Evolutionary conservation across 805 yeast genomes (phyloP).

Genomic region (Zygosaccharomyces bailii): DNA sequence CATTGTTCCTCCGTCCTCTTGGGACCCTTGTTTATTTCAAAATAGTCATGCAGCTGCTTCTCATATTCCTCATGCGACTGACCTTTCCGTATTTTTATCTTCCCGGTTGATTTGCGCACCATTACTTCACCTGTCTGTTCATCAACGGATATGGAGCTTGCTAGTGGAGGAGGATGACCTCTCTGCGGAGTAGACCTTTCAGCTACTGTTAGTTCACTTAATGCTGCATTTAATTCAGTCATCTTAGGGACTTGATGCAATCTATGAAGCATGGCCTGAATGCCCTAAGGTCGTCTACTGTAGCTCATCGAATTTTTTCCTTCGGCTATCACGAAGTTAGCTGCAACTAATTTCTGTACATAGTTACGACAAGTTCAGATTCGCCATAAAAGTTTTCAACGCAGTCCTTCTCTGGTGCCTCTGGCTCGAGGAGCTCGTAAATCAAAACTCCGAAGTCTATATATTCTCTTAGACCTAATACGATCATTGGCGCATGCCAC

Average conservation of each 20-base stretch:
- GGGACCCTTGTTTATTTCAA: constrained; percentile 50
- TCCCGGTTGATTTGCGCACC: constrained; percentile 47
- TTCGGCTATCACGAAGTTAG: constrained; percentile 1
- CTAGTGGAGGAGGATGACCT: constrained; percentile 11
- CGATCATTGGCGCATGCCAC: constrained; percentile 98
- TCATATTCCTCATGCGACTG: constrained; percentile 65
- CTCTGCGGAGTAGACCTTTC: not conserved
- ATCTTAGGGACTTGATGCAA: not conserved
- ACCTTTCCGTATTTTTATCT: constrained; percentile 54
- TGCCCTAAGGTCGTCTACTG: not conserved
- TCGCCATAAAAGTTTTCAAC: constrained; percentile 65
- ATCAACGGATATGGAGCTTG: constrained; percentile 28
- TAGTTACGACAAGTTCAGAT: constrained; percentile 11
- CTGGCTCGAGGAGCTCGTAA: constrained; percentile 74
- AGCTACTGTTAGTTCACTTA: not conserved
- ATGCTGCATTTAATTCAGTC: not conserved
- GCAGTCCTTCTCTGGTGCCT: constrained; percentile 59
- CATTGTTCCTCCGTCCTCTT: constrained; percentile 42
- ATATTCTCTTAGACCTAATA: constrained; percentile 48
- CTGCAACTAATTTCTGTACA: not conserved
- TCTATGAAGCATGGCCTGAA: not conserved
- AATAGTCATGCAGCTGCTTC: constrained; percentile 50
- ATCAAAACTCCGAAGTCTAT: constrained; percentile 86
- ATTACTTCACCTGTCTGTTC: constrained; percentile 41
- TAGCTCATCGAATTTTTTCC: constrained; percentile 2